Conservation (phyloP, 139 green algal genomes). For the Volvox africanus region DNA sequence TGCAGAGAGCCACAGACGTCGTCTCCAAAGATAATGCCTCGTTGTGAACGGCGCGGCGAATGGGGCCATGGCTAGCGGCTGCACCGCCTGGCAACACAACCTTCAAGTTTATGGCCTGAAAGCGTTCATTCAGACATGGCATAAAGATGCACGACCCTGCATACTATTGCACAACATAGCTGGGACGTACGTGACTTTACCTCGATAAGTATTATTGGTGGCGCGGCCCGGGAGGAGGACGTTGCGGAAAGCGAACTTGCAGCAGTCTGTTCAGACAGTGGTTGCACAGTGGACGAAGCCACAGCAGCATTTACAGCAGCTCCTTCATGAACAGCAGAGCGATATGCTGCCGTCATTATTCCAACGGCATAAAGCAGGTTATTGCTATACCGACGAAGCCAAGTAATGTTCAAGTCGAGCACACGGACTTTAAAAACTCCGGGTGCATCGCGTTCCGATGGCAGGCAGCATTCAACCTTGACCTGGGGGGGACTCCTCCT, state of each 20-base stretch:
- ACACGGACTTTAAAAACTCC: neutral
- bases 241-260: neutral
- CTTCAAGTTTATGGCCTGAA: constrained; percentile 38
- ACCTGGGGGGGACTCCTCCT: neutral
- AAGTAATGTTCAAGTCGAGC: constrained; percentile 13
- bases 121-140: neutral
- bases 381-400: constrained; percentile 33
- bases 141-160: too few species aligned
- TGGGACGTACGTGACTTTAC: neutral
- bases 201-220: constrained; percentile 14
- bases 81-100: constrained; percentile 31
- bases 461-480: neutral
- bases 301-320: neutral
- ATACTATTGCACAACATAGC: too few species aligned
- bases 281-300: neutral
- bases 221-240: neutral
- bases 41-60: constrained; percentile 29
- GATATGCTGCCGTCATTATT: neutral
- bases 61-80: neutral
- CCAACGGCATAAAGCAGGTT: constrained; percentile 37
- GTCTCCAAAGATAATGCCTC: constrained; percentile 33
- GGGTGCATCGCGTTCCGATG: neutral
- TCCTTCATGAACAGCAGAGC: neutral
- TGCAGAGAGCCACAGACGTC: neutral
- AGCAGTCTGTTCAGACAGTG: neutral